Evolutionary conservation across 257 asterid genomes (phyloP).

Genomic region (Solanum sitiens): DNA sequence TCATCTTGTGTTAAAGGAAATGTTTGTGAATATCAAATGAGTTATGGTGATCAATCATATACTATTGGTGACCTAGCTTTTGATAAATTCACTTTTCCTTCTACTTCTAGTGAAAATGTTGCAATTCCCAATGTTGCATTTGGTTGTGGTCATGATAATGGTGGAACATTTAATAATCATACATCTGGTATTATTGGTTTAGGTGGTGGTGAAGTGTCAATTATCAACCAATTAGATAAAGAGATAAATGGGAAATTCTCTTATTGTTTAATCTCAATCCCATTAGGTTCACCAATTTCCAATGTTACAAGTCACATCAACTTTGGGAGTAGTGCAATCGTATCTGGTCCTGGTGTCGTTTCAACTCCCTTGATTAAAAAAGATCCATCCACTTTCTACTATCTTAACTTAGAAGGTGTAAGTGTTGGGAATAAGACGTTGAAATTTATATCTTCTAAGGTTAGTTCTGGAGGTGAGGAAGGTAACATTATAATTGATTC

Average conservation of each 20-base stretch:
- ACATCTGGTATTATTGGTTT: conserved; percentile 8
- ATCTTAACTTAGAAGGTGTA: conserved; percentile 1
- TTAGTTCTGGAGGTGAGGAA: neutral
- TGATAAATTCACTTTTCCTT: neutral
- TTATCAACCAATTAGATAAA: neutral
- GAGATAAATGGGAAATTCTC: conserved; percentile 7
- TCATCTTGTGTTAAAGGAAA: neutral
- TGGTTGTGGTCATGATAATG: conserved; percentile 10
- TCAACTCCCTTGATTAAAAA: conserved; percentile 1
- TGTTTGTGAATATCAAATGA: conserved; percentile 7
- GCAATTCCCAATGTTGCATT: neutral
- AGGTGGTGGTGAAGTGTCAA: conserved; percentile 1
- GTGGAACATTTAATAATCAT: neutral
- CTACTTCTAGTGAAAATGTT: neutral
- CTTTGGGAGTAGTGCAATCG: conserved; percentile 5
- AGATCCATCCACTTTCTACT: neutral
- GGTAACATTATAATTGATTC: conserved; percentile 17
- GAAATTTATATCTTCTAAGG: neutral
- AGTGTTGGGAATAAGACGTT: neutral
- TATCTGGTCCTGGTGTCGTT: neutral
- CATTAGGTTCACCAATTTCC: neutral
- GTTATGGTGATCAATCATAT: conserved; percentile 8
- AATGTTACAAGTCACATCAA: neutral
- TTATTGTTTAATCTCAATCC: conserved; percentile 2
- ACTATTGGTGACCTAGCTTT: neutral